Evolutionary conservation across 345 rosid species (phyloP).

Genomic region (Populus tremula): DNA sequence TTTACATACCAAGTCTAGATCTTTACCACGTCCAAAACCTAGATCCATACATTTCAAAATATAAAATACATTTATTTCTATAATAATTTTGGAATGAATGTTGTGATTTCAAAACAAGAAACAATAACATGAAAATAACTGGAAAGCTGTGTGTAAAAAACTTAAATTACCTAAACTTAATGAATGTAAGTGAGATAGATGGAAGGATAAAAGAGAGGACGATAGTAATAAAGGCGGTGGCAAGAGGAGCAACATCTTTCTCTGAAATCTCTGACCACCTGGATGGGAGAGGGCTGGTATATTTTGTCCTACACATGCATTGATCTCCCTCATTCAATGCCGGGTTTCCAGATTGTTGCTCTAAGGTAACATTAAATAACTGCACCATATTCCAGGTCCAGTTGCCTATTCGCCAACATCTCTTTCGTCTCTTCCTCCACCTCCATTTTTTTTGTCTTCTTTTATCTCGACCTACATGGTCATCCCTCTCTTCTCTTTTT

Average conservation of each 20-base stretch:
- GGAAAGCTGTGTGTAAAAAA: no score
- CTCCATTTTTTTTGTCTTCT: background rate
- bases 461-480: background rate
- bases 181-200: background rate
- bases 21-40: background rate
- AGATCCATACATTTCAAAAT: no score
- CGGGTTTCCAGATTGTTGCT: constrained; percentile 9
- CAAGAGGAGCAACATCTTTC: background rate
- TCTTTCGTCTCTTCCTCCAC: background rate
- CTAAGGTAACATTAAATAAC: background rate
- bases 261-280: background rate
- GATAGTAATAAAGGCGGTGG: background rate
- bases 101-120: no score
- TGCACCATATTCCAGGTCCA: background rate
- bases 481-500: background rate
- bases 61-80: no score
- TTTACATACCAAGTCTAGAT: no score
- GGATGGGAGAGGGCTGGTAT: background rate
- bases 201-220: background rate
- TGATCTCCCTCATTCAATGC: constrained; percentile 36
- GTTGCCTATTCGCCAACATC: background rate
- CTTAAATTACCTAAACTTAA: no score
- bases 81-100: no score
- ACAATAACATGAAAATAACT: no score
- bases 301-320: background rate